Base-by-base conservation (phyloP, 2,329 filamentous ascomycete species). In the Albifimbria verrucaria region DNA sequence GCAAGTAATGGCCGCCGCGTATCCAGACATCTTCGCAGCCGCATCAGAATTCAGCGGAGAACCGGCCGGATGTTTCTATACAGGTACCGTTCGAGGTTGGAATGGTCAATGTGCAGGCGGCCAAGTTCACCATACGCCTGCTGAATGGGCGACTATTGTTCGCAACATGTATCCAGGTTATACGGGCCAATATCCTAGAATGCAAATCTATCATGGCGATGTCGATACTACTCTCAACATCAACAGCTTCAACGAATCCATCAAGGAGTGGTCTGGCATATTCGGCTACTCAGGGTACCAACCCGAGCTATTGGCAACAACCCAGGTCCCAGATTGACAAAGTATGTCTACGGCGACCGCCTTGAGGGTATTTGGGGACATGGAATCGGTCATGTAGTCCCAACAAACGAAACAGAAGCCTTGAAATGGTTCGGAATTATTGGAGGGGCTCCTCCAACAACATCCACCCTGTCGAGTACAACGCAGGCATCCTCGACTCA, bases 181-280 rank as follows among this genome's bases (percentile, higher is more conserved):
- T 60, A 68, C 66, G 17, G 79, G 80, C 3, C 52, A 71, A 1
- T 70, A 78, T 2, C 81, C 82, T 2, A 74, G 72, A 51, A 79
- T 85, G 75, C 78, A 81, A 62, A 74, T 84, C 61, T 84, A 78
- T 69, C 81, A 85, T 61, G 81, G 81, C 41, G 76, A 74, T 36
- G 65, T 63, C 3, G 81, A 85, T 61, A 65, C 65, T 11, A 81
- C 74, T 1, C 69, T 85, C 10, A 69, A 71, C 49, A 76, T 76
- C 17, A 72, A 75, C 59, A 84, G 84, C 66, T 82, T 80, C 63
- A 63, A 78, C 39, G 82, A 85, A 69, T 77, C 77, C 49, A 76
- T 81, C 62, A 81, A 82, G 71, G 72, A 81, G 67, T 82, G 79
- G 78, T 73, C 77, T 0, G 74, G 71, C 18, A 73, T 82, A 1